Evolutionary conservation across 176 grass and related monocot species (phyloP).

Genomic region (Olyra latifolia): DNA sequence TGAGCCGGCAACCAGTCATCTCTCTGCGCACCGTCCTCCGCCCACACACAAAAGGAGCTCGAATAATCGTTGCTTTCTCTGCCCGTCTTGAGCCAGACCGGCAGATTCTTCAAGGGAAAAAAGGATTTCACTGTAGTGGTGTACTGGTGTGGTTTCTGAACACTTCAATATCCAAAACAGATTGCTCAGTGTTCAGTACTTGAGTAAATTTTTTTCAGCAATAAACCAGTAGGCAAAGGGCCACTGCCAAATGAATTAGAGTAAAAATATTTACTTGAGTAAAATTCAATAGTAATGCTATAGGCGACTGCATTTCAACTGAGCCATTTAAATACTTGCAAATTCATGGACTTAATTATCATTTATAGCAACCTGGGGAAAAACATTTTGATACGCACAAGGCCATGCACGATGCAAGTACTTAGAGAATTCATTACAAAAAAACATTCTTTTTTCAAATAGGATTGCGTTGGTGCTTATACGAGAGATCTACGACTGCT

Average conservation of each 20-base stretch:
- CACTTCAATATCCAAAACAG: background rate
- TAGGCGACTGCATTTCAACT: background rate
- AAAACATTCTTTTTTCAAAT: too few species aligned
- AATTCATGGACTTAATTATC: background rate
- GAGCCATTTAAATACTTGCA: background rate
- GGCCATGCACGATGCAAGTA: too few species aligned
- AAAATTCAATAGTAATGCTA: background rate
- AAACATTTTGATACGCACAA: background rate
- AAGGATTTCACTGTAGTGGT: background rate
- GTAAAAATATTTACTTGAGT: too few species aligned
- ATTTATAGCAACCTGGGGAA: background rate
- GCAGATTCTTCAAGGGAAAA: slow-evolving; percentile 16
- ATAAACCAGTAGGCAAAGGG: too few species aligned
- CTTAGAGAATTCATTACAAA: too few species aligned
- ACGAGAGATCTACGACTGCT: too few species aligned
- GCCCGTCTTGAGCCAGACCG: background rate
- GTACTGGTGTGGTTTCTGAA: background rate
- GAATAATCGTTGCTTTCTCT: slow-evolving; percentile 47
- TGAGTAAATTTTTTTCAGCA: slow-evolving; percentile 5
- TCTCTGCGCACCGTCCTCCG: background rate
- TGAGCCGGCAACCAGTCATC: slow-evolving; percentile 5
- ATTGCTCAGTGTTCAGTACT: background rate
- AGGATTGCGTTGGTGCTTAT: too few species aligned
- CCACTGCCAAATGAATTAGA: too few species aligned
- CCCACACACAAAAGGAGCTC: slow-evolving; percentile 5